phyloP scores from a whole-genome alignment of 345 rosid species.

The Sisymbrium irio region DNA sequence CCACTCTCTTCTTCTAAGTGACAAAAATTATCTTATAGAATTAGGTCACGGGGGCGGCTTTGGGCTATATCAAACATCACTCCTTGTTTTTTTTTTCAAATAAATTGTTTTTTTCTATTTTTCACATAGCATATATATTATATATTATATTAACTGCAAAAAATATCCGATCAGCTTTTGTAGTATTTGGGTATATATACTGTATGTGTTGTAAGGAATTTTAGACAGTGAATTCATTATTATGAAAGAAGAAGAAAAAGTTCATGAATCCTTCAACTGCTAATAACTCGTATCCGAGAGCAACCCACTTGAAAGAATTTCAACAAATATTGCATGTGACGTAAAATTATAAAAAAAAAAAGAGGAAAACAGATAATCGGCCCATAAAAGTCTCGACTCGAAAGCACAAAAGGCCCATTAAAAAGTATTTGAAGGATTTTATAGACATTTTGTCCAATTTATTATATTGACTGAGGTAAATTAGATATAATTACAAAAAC shows the following conservation, averaged over 20 bases:
- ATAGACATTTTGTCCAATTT: no score
- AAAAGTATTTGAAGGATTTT: no score
- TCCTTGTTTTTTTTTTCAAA: neutral
- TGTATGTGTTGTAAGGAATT: neutral
- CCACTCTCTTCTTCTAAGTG: conserved; percentile 35
- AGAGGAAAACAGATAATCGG: neutral
- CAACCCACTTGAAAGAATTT: no score
- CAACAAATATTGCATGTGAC: no score
- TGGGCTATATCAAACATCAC: conserved; percentile 24
- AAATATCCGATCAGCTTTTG: neutral
- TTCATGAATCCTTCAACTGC: neutral
- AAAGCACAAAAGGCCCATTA: conserved; percentile 12
- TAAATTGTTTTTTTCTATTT: neutral
- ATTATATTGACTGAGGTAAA: no score
- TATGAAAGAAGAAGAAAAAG: no score
- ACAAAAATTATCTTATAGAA: conserved; percentile 25
- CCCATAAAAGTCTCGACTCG: conserved; percentile 1
- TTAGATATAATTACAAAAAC: no score
- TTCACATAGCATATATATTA: neutral
- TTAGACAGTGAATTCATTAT: neutral
- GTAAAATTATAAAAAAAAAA: neutral
- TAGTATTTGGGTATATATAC: neutral
- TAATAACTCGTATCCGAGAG: neutral
- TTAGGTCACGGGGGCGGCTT: conserved; percentile 38
- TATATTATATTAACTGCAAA: neutral